A percentile compares a stretch with the other conserved stretches of the same genome.
Conservation (phyloP, 768 basidiomycete species). For the Mycena olivaceomarginata region DNA sequence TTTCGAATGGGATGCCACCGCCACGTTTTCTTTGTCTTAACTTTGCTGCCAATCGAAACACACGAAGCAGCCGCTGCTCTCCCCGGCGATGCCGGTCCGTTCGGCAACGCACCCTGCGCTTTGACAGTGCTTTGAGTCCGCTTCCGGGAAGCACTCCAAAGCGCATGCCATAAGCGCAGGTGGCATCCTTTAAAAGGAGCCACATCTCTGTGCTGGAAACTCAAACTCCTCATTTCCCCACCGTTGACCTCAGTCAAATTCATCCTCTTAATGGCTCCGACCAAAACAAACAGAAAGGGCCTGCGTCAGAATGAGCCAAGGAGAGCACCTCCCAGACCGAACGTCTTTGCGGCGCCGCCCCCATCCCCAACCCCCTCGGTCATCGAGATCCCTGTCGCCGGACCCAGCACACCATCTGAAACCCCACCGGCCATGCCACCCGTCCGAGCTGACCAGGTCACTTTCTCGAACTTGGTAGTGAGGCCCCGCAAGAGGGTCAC, state of each 20-base stretch:
- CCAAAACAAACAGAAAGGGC: not conserved
- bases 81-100: too few relatives aligned
- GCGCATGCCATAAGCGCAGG: too few relatives aligned
- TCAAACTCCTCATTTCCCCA: too few relatives aligned
- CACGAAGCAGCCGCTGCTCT: too few relatives aligned
- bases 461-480: not conserved
- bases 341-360: not conserved
- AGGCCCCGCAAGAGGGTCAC: not conserved
- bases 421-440: not conserved
- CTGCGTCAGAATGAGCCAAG: not conserved
- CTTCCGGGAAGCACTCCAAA: too few relatives aligned
- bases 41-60: too few relatives aligned
- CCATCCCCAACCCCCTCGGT: not conserved
- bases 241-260: not conserved
- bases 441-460: not conserved
- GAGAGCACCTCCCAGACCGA: not conserved
- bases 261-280: not conserved
- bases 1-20: too few relatives aligned
- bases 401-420: not conserved
- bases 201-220: too few relatives aligned
- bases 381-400: not conserved
- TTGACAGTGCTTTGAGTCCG: too few relatives aligned
- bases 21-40: too few relatives aligned
- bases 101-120: too few relatives aligned
- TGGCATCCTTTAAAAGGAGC: too few relatives aligned